Conservation (phyloP, 495 filamentous ascomycete species). For the Aspergillus olivimuriae region DNA sequence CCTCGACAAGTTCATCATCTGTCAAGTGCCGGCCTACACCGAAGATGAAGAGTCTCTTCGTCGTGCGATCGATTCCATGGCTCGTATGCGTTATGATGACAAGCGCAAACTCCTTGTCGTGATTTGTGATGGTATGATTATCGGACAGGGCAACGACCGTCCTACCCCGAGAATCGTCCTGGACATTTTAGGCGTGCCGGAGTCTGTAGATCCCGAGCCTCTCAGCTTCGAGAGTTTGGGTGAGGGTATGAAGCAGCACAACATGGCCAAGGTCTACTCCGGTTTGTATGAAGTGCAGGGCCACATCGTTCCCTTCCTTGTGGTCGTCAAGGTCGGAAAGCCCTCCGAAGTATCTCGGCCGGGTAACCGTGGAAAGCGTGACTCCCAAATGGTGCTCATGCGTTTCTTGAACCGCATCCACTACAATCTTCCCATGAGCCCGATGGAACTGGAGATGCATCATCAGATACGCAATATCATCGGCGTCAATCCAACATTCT, state of each 20-base stretch:
- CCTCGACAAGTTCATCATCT: constrained; percentile 97
- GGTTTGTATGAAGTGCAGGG: constrained; percentile 96
- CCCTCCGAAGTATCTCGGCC: constrained; percentile 94
- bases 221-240: constrained; percentile 96
- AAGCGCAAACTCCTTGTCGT: constrained; percentile 94
- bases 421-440: constrained; percentile 93
- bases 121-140: constrained; percentile 98
- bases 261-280: constrained; percentile 98
- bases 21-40: constrained; percentile 94
- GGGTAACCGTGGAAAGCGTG: constrained; percentile 97
- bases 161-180: constrained; percentile 94
- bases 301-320: constrained; percentile 95
- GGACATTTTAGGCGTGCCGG: constrained; percentile 91
- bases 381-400: constrained; percentile 98
- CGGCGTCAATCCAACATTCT: constrained; percentile 96
- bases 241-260: constrained; percentile 95
- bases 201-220: constrained; percentile 91
- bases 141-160: constrained; percentile 94
- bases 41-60: constrained; percentile 97
- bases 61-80: constrained; percentile 93
- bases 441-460: constrained; percentile 95
- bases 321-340: constrained; percentile 95
- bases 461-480: constrained; percentile 99
- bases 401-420: constrained; percentile 97
- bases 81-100: constrained; percentile 95